phyloP scores from a whole-genome alignment of 768 basidiomycete genomes.

The Infundibulicybe gibba region DNA sequence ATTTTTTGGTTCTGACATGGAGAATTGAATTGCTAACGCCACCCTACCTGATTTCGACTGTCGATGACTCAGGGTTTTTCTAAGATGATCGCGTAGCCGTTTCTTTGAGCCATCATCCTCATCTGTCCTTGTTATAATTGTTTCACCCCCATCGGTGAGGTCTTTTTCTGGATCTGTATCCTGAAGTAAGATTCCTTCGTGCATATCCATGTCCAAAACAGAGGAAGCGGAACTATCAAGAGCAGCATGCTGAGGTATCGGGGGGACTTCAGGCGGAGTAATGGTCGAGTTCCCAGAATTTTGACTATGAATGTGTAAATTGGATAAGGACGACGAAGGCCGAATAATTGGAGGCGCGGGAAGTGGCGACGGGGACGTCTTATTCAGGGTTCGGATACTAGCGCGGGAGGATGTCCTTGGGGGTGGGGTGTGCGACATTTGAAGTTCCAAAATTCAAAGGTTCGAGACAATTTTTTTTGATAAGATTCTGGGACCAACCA shows the following conservation, averaged over 20 bases:
- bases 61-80: constrained; percentile 58
- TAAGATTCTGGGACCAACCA: background rate
- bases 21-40: background rate
- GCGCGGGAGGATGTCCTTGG: constrained; percentile 25
- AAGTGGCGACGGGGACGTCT: constrained; percentile 49
- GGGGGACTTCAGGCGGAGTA: constrained; percentile 22
- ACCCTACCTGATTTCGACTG: constrained; percentile 43
- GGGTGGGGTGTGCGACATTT: constrained; percentile 27
- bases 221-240: constrained; percentile 72
- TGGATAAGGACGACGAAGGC: constrained; percentile 53
- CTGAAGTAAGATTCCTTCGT: constrained; percentile 67
- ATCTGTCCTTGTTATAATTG: constrained; percentile 31
- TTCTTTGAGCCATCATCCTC: constrained; percentile 60
- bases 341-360: constrained; percentile 46
- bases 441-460: too few relatives aligned
- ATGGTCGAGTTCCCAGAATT: constrained; percentile 16
- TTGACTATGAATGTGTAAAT: constrained; percentile 54
- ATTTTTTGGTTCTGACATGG: background rate
- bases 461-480: background rate
- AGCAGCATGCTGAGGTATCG: constrained; percentile 23
- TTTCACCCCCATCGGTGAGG: constrained; percentile 46
- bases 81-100: constrained; percentile 64
- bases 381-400: constrained; percentile 17
- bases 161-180: constrained; percentile 62
- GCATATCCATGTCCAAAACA: constrained; percentile 59